Percentiles rank a stretch among this genome's conserved stretches.
Evolutionary conservation across 768 basidiomycete genomes (phyloP).

Genomic region (Rhizopogon salebrosus): DNA sequence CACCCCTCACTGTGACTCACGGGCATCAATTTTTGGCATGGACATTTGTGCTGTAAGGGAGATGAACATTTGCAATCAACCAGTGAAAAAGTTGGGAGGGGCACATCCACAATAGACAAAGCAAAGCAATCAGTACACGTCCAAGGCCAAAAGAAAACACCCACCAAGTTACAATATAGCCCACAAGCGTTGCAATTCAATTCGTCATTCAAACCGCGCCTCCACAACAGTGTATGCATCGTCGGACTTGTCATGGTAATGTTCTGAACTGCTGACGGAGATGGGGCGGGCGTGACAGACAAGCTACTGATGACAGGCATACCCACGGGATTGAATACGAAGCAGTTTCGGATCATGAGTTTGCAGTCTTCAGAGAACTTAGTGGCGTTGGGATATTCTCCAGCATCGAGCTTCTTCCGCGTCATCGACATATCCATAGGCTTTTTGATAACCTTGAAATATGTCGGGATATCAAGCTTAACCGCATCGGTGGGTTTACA

Average conservation of each 20-base stretch:
- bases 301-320: conserved; percentile 63
- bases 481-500: conserved; percentile 57
- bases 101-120: too few species aligned
- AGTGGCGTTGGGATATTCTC: too few species aligned
- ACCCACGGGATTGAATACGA: conserved; percentile 84
- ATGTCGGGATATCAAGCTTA: conserved; percentile 77
- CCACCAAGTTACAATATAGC: conserved; percentile 78
- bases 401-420: conserved; percentile 73
- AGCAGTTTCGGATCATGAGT: conserved; percentile 92
- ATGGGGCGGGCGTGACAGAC: not conserved
- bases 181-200: conserved; percentile 88
- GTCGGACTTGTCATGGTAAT: conserved; percentile 16
- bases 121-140: not conserved
- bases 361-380: conserved; percentile 90
- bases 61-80: too few species aligned
- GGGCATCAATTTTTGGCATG: conserved; percentile 84
- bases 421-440: conserved; percentile 96
- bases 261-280: not conserved
- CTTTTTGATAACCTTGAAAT: conserved; percentile 83
- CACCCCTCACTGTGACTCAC: conserved; percentile 71
- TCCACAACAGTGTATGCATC: conserved; percentile 84
- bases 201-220: conserved; percentile 82
- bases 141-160: conserved; percentile 19
- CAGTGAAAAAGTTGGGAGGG: too few species aligned
- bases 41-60: conserved; percentile 75